Base-by-base conservation (phyloP, 306 rosid genomes). In the Coriaria nepalensis region DNA sequence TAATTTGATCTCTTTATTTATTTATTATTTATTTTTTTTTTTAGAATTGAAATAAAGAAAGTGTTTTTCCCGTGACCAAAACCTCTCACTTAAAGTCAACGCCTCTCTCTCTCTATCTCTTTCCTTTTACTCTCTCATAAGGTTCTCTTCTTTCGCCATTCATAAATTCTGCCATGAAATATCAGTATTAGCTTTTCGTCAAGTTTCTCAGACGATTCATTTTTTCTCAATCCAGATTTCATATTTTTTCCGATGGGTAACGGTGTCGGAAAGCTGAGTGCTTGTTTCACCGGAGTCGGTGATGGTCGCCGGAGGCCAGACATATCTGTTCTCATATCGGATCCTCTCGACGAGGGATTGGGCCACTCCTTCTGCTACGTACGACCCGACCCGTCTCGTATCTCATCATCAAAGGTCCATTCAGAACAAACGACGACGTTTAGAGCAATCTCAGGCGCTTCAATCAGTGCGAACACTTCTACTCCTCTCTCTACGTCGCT, bases 341-440 rank as follows among this genome's bases (percentile, higher is more conserved):
- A 79, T 39, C 81, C 92, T 0, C 67, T 79, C 6, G 98, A 90
- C 15, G 94, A 85, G 56, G 96, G 96, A 0, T 53, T 78, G 1
- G 98, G 98, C 1, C 98, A 92, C 75, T 82, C 96, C 2, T 92
- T 92, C 72, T 82, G 92, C 73, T 92, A 92, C n/a, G 98, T 92
- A 2, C 60, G 98, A 15, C 98, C 98, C 14, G 98, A 90, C 66
- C 86, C 86, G 42, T 53, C 66, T 32, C 76, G 85, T 6, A 34
- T 82, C 0, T 87, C 94, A 0, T 79, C 77, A 0, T 92, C 98
- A 0, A 85, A 92, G 45, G 98, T 92, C 12, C 86, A 82, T 70
- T 92, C 96, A 0, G 98, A 92, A 33, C 94, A 92, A 61, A 77
- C 98, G 48, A 92, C 94, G 37, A 85, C 98, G 36, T 92, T 92